phyloP scores from a whole-genome alignment of 148 eudicot species.

The Bassia scoparia region DNA sequence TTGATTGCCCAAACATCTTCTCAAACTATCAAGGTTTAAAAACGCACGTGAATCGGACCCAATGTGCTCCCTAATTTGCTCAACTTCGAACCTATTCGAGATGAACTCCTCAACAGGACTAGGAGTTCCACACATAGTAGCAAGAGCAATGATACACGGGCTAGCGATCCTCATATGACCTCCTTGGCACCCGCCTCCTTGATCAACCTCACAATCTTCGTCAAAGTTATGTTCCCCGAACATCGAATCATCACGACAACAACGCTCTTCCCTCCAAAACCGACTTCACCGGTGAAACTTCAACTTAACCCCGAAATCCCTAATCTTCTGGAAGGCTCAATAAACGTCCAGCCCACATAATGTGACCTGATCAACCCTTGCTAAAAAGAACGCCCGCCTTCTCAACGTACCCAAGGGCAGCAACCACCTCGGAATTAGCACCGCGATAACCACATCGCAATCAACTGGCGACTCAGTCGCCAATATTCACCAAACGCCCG shows the following conservation, averaged over 20 bases:
- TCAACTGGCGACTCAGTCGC: slow-evolving; percentile 67
- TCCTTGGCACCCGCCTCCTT: slow-evolving; percentile 75
- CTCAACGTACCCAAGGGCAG: slow-evolving; percentile 77
- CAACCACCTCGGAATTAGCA: slow-evolving; percentile 88
- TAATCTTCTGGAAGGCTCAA: slow-evolving; percentile 82
- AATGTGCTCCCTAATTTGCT: slow-evolving; percentile 37
- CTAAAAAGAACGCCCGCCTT: slow-evolving; percentile 66
- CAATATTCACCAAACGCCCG: slow-evolving; percentile 49
- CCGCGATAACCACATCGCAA: slow-evolving; percentile 90
- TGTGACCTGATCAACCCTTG: slow-evolving; percentile 84
- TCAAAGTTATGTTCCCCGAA: slow-evolving; percentile 77
- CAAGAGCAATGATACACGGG: slow-evolving; percentile 64
- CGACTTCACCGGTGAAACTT: slow-evolving; percentile 63
- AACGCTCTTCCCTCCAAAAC: slow-evolving; percentile 86
- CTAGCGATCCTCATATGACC: slow-evolving; percentile 78
- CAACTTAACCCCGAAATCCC: slow-evolving; percentile 84
- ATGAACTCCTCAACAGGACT: slow-evolving; percentile 78
- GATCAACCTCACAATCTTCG: slow-evolving; percentile 72
- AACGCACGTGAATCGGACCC: slow-evolving; percentile 80
- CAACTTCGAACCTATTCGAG: slow-evolving; percentile 68
- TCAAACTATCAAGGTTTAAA: slow-evolving; percentile 52
- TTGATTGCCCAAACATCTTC: slow-evolving; percentile 49
- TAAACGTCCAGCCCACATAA: slow-evolving; percentile 79
- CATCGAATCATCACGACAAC: slow-evolving; percentile 93
- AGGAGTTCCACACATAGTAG: slow-evolving; percentile 86